Percentiles rank a stretch among this genome's conserved stretches.
Conservation (phyloP, 169 alveolate species). For the Cryptosporidium sp. region DNA sequence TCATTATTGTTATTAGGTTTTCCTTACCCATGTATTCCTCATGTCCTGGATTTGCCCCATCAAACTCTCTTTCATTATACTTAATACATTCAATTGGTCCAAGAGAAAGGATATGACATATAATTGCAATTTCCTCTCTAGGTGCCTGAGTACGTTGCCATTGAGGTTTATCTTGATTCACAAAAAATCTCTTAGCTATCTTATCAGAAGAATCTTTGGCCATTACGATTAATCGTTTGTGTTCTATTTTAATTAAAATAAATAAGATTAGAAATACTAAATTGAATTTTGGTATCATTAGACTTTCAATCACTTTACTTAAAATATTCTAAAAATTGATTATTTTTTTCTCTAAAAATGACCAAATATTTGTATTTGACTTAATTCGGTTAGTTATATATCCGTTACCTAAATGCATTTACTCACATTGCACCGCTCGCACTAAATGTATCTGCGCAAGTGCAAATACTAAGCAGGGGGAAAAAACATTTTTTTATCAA, state of each 20-base stretch:
- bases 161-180: constrained; percentile 46
- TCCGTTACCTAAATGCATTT: constrained; percentile 19
- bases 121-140: constrained; percentile 70
- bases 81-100: constrained; percentile 54
- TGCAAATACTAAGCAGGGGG: not conserved
- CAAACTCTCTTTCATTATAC: constrained; percentile 53
- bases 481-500: not conserved
- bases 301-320: not conserved
- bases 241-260: not conserved
- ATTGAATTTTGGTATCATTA: constrained; percentile 4
- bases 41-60: constrained; percentile 75
- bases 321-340: not conserved
- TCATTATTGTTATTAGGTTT: not conserved
- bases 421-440: constrained; percentile 70
- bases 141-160: constrained; percentile 76
- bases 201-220: constrained; percentile 61
- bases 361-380: not conserved
- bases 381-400: not conserved
- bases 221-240: not conserved
- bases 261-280: not conserved
- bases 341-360: not conserved
- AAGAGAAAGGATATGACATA: constrained; percentile 70
- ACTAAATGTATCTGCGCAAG: constrained; percentile 9
- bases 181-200: constrained; percentile 52
- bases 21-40: constrained; percentile 66